Evolutionary conservation across 208 protist genomes (phyloP).

Genomic region (Naegleria fowleri): DNA sequence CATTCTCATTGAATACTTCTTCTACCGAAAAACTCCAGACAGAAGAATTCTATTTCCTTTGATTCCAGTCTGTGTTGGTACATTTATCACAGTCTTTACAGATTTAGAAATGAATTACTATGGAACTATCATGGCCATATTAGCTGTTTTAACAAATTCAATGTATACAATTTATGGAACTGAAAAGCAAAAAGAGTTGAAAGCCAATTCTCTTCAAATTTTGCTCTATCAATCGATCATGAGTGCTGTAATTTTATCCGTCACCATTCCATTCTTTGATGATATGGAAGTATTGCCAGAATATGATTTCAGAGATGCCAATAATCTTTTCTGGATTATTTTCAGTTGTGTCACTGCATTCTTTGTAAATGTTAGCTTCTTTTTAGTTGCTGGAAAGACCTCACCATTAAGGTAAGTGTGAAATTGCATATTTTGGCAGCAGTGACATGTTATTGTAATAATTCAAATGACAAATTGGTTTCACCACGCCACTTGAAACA

Average conservation of each 20-base stretch:
- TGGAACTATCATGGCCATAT: slow-evolving; percentile 56
- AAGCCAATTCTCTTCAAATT: slow-evolving; percentile 66
- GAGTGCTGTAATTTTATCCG: slow-evolving; percentile 63
- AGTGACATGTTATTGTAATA: neutral
- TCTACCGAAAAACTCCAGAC: slow-evolving; percentile 47
- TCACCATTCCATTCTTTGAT: slow-evolving; percentile 61
- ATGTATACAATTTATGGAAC: slow-evolving; percentile 81
- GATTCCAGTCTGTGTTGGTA: slow-evolving; percentile 64
- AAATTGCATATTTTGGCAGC: neutral
- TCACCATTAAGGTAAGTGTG: slow-evolving; percentile 44
- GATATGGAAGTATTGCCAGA: slow-evolving; percentile 41
- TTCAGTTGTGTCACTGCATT: slow-evolving; percentile 69
- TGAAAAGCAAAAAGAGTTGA: slow-evolving; percentile 71
- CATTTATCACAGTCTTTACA: slow-evolving; percentile 58
- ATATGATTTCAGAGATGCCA: slow-evolving; percentile 36
- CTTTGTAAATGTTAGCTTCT: slow-evolving; percentile 79
- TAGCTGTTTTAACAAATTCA: slow-evolving; percentile 66
- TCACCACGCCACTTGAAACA: too few species aligned
- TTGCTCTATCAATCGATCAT: slow-evolving; percentile 72
- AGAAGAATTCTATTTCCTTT: slow-evolving; percentile 57
- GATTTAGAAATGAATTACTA: slow-evolving; percentile 58
- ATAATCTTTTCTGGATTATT: slow-evolving; percentile 28
- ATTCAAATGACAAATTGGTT: too few species aligned
- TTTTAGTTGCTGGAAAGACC: slow-evolving; percentile 66
- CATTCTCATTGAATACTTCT: slow-evolving; percentile 54